phyloP scores from a whole-genome alignment of 2,329 filamentous ascomycete species.

The Ophiostoma triangulosporum region DNA sequence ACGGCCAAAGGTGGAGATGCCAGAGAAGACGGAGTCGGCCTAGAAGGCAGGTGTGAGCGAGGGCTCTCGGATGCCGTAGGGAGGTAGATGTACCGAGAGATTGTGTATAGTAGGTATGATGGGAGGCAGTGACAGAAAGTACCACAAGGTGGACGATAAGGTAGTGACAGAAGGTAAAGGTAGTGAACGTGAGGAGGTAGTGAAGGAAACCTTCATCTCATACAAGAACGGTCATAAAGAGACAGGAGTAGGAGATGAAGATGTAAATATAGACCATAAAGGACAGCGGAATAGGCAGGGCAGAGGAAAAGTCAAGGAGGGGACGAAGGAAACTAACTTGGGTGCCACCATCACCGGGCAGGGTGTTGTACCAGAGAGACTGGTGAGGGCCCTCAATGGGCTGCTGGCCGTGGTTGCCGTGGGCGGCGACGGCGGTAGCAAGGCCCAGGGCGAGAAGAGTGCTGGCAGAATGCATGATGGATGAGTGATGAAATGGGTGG shows the following conservation, averaged over 20 bases:
- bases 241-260: neutral
- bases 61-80: neutral
- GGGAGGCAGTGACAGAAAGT: neutral
- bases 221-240: neutral
- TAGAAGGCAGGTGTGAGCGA: slow-evolving; percentile 21
- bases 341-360: slow-evolving; percentile 73
- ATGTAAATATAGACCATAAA: slow-evolving; percentile 20
- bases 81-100: neutral
- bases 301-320: neutral
- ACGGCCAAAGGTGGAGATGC: slow-evolving; percentile 74
- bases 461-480: neutral
- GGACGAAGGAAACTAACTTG: slow-evolving; percentile 35
- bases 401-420: slow-evolving; percentile 45
- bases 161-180: neutral
- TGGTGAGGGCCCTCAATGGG: slow-evolving; percentile 55
- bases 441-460: neutral
- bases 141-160: too few relatives aligned
- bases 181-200: too few relatives aligned
- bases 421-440: slow-evolving; percentile 40
- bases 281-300: neutral
- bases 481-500: neutral
- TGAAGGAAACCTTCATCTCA: too few relatives aligned
- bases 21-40: slow-evolving; percentile 81
- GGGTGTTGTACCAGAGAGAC: slow-evolving; percentile 66
- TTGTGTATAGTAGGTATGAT: neutral